Evolutionary conservation across 805 yeast species (phyloP), one percentile per base, ranked within the genome.

Genomic region (Nakazawaea sp.): DNA sequence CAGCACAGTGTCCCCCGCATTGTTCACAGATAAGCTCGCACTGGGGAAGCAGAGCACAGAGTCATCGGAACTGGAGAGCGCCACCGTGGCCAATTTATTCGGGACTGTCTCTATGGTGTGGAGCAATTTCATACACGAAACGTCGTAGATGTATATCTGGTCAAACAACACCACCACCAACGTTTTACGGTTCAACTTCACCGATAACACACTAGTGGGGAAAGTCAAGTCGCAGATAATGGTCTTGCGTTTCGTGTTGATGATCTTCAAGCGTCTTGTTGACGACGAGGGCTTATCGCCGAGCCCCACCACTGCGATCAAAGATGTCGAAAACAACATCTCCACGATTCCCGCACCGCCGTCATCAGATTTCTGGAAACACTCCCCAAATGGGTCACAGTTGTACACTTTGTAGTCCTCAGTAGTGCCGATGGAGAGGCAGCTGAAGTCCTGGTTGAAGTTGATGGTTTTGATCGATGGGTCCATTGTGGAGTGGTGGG

Each of bases 391-490:
- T 12, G 95, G 95, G 45, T 83, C 88, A 58, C 96, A 88, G 52
- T 85, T 85, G 66, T 72, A 90, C 32, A 90, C 83, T 48, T 72
- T 72, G 55, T 84, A 79, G 10, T 82, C 76, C 30, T 64, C 62
- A 30, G 70, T 68, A 5, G 81, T 68, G 2, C 94, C 92, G 1
- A 81, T 75, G 1, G 92, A 81, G 13, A 88, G 68, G 58, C 96
- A 86, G 53, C 69, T 70, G 43, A 79, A 79, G 61, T 90, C 96
- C 67, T 90, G 98, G 61, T 92, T 90, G 71, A 89, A 88, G 55
- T 75, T 62, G 63, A 81, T 56, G 28, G 60, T 64, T 48, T 62
- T 65, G 10, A 67, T 50, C 18, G 34, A 11, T 5, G 29, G 18
- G 11, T 38, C 42, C 42, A 38, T 38, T 7, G 17, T 28, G 17